Base-by-base conservation (phyloP, 371 early-diverging fungal species). In the Paramicrosporidium saccamoebae region DNA sequence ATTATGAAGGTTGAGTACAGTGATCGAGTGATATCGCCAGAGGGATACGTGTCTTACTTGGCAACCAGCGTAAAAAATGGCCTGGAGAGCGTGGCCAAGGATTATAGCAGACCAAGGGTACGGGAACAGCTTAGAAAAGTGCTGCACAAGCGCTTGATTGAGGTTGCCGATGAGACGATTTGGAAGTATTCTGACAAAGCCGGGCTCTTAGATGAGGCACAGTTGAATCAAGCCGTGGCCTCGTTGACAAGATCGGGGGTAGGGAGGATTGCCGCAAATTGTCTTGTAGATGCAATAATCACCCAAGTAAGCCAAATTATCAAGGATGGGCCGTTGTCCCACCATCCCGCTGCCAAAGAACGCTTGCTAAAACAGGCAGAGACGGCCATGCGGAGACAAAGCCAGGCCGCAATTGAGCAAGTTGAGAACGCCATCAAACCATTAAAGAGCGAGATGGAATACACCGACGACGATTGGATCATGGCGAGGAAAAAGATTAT, bases 371-470 rank as follows among this genome's bases (percentile, higher is more conserved):
- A 58, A 21, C 71, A 78, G 33, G 63, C 64, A 4, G 56, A 61
- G 26, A 72, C 68, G 18, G 63, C 84, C 19, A 28, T 92, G 32
- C 58, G 73, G 16, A 48, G 48, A 23, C 74, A 81, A 26, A 74
- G 69, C 38, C 55, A 68, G 23, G 46, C 67, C 1, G 68, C 75
- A 0, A 66, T 78, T 5, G 90, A 88, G 33, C 84, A 82, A 43
- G 88, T 92, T 4, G 94, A 92, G 36, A 88, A 86, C 42, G 77
- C 84, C 4, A 79, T 92, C 43, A 88, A 88, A 42, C 94, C 90
- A 2, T 84, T 63, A 53, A 92, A 92, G 47, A 75, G 71, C 29
- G 90, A 88, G 45, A 69, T 82, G 3, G 86, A 88, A 29, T 62
- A 72, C 22, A 64, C 69, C 6, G 69, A 72, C 12, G 50, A 55